Evolutionary conservation across 805 yeast genomes (phyloP).

Genomic region (Hanseniaspora taiwanica): DNA sequence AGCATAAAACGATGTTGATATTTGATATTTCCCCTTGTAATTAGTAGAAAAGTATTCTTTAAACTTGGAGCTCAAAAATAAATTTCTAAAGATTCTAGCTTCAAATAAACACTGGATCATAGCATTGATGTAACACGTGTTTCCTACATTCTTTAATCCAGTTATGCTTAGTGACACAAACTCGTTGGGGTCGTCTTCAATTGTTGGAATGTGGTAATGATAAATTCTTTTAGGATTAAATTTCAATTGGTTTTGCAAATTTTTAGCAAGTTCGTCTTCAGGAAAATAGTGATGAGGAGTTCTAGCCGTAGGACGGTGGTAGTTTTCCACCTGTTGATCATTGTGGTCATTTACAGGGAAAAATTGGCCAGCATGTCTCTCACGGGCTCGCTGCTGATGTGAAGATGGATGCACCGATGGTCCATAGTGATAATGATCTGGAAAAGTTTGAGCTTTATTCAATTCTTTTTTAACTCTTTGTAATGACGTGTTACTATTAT

Average conservation of each 20-base stretch:
- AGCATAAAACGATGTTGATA: slow-evolving; percentile 39
- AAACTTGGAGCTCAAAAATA: slow-evolving; percentile 35
- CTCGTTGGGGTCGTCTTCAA: slow-evolving; percentile 24
- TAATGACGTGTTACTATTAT: no score
- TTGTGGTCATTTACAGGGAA: no score
- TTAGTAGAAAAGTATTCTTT: slow-evolving; percentile 28
- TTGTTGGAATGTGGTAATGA: slow-evolving; percentile 23
- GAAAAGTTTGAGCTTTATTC: no score
- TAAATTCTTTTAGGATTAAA: slow-evolving; percentile 6
- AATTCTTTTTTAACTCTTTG: no score
- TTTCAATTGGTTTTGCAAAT: background rate
- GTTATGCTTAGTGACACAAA: slow-evolving; percentile 37
- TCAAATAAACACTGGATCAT: slow-evolving; percentile 61
- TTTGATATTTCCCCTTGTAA: slow-evolving; percentile 15
- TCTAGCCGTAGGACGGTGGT: no score
- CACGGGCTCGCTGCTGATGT: no score
- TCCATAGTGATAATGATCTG: no score
- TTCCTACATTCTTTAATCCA: slow-evolving; percentile 55
- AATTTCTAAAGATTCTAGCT: slow-evolving; percentile 31
- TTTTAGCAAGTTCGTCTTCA: background rate
- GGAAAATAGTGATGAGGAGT: background rate
- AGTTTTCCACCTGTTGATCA: no score
- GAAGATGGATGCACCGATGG: no score
- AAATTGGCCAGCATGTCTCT: no score
- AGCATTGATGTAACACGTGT: slow-evolving; percentile 66